These are phyloP conservation scores for Cutaneotrichosporon mucoides DNA, from an alignment of 1,284 basidiomycete genomes.

Conservation along the genomic window DNA sequence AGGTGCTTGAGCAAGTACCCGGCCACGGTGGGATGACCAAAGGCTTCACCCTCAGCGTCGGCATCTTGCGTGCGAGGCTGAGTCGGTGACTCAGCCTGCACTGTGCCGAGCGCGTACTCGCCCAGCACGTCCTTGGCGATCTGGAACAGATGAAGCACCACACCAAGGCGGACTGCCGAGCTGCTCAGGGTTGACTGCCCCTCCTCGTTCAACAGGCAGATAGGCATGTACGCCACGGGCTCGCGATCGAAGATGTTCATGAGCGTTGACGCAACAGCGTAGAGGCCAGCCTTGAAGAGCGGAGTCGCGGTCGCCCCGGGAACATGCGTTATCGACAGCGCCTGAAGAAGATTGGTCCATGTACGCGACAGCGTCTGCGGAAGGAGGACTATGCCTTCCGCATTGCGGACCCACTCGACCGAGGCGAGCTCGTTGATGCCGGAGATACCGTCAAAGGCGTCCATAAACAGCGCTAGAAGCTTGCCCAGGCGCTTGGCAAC, in stretches of 20 bases:
- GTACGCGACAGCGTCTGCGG: conserved; percentile 27
- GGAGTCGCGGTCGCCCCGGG: conserved; percentile 18
- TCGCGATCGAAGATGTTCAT: conserved; percentile 30
- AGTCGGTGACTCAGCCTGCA: conserved; percentile 3
- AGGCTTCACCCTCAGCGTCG: conserved; percentile 14
- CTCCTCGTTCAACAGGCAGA: conserved; percentile 21
- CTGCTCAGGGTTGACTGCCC: conserved; percentile 16
- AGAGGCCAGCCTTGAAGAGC: conserved; percentile 23
- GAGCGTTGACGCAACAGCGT: conserved; percentile 23
- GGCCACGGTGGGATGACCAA: conserved; percentile 20
- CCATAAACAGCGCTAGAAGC: conserved; percentile 34
- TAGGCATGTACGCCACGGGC: conserved; percentile 33
- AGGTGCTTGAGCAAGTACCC: conserved; percentile 32
- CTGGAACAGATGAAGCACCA: conserved; percentile 27
- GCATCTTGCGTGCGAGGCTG: neutral
- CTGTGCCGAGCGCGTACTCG: conserved; percentile 14
- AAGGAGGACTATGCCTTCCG: conserved; percentile 21
- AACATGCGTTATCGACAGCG: conserved; percentile 17
- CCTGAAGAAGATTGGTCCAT: conserved; percentile 38
- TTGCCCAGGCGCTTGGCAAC: conserved; percentile 30
- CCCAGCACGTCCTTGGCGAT: conserved; percentile 24
- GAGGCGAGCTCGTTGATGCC: conserved; percentile 25
- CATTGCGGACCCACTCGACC: conserved; percentile 25
- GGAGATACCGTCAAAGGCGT: conserved; percentile 29
- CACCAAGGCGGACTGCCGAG: conserved; percentile 20